Evolutionary conservation across 2,329 filamentous ascomycete genomes (phyloP), one percentile per base, ranked within the genome.

Genomic region (Neoscytalidium dimidiatum): DNA sequence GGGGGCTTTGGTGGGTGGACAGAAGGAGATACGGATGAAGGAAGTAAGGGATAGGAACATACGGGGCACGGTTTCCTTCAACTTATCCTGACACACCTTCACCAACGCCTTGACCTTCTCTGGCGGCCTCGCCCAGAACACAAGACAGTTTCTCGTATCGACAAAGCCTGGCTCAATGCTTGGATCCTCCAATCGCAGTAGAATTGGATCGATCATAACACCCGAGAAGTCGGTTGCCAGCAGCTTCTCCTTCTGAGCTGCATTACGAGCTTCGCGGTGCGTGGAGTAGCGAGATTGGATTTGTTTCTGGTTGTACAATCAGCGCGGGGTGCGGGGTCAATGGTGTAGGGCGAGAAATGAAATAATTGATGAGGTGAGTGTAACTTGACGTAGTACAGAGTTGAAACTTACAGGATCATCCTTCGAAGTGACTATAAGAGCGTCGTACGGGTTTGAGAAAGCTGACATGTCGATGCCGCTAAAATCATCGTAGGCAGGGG

Each of bases 61-160:
- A 95, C 92, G 85, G 38, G 92, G 91, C 14, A 89, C 89, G 21
- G 86, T 84, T 21, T 82, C 78, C 64, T 83, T 81, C 53, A 96
- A 80, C 71, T 86, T 84, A 57, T 83, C 76, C 77, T 97, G 94
- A 31, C 97, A 79, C 64, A 85, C 84, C 2, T 80, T 78, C 2
- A 94, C 87, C 66, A 98, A 79, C 21, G 84, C 79, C 51, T 90
- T 82, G 19, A 97, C 82, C 69, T 90, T 87, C 51, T 86, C 79
- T 0, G 94, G 91, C 17, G 94, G 94, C 6, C 94, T 84, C 3
- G 91, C 92, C 92, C 93, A 97, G 73, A 97, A 89, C 0, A 93
- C 91, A 11, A 97, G 82, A 74, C 94, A 96, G 72, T 97, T 85
- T 44, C 94, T 84, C 46, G 87, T 85, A 74, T 98, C 94, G 60